phyloP scores from a whole-genome alignment of 768 basidiomycete species.

The Podaxis carcinomalis region DNA sequence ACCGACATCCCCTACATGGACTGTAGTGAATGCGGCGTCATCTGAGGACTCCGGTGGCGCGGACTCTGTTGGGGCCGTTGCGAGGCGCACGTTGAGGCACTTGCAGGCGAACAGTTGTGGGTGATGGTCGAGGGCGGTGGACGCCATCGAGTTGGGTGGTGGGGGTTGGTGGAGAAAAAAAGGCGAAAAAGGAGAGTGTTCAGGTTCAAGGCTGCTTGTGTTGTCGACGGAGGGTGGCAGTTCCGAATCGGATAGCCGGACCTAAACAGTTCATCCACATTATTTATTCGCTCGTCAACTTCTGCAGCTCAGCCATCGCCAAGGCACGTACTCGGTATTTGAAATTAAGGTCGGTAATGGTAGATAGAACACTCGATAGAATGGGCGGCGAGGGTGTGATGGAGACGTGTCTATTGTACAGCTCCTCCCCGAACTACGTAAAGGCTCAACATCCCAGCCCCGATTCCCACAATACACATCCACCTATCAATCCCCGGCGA shows the following conservation, averaged over 20 bases:
- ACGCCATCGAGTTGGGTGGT: constrained; percentile 26
- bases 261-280: constrained; percentile 17
- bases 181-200: constrained; percentile 15
- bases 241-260: constrained; percentile 39
- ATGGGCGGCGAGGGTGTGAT: constrained; percentile 4
- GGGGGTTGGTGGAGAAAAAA: constrained; percentile 8
- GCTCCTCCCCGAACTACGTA: constrained; percentile 9
- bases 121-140: constrained; percentile 18
- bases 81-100: constrained; percentile 69
- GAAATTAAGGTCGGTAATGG: neutral
- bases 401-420: constrained; percentile 12
- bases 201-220: constrained; percentile 14
- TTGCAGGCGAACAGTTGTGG: constrained; percentile 48
- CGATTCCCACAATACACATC: constrained; percentile 11
- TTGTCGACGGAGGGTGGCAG: constrained; percentile 24
- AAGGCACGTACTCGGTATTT: constrained; percentile 2
- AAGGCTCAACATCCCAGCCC: constrained; percentile 5
- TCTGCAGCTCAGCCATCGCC: neutral
- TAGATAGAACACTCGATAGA: constrained; percentile 1
- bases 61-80: constrained; percentile 28
- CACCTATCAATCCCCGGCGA: constrained; percentile 12
- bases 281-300: neutral
- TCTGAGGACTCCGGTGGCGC: constrained; percentile 26
- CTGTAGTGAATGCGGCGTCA: constrained; percentile 42
- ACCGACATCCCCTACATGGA: constrained; percentile 66